Evolutionary conservation across 257 asterid genomes (phyloP).

Genomic region (Osmanthus fragrans): DNA sequence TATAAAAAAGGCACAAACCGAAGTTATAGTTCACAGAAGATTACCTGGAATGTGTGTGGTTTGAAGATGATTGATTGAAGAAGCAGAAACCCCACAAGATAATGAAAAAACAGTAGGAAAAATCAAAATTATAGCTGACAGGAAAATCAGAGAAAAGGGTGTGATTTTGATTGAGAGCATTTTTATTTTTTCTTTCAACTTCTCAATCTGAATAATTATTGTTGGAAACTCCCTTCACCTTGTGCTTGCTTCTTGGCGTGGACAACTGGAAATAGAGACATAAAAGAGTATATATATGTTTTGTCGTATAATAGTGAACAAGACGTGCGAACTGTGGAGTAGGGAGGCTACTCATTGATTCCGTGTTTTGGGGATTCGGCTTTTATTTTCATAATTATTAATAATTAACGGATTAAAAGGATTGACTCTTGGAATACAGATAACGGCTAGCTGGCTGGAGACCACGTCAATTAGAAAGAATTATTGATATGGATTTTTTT

Average conservation of each 20-base stretch:
- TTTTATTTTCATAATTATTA: neutral
- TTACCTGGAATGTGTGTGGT: constrained; percentile 29
- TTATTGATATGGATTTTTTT: too few relatives aligned
- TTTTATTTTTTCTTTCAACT: neutral
- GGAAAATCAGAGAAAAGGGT: constrained; percentile 27
- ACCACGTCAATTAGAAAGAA: too few relatives aligned
- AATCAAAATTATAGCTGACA: constrained; percentile 26
- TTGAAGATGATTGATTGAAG: neutral
- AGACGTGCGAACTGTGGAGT: constrained; percentile 20
- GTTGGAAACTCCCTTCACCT: constrained; percentile 18
- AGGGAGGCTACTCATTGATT: constrained; percentile 14
- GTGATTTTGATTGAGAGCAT: constrained; percentile 20
- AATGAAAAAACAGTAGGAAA: constrained; percentile 18
- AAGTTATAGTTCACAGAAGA: neutral
- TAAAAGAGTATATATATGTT: neutral
- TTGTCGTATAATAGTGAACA: constrained; percentile 13
- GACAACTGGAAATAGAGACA: neutral
- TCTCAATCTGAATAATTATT: neutral
- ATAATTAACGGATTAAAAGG: neutral
- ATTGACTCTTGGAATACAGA: constrained; percentile 14
- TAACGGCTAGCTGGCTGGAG: constrained; percentile 17
- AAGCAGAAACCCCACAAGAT: neutral
- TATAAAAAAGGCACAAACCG: neutral
- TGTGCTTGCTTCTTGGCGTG: constrained; percentile 3
- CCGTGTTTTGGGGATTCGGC: constrained; percentile 32